Percentiles rank a stretch among this genome's conserved stretches.
phyloP scores from a whole-genome alignment of 192 early-diverging fungal species.

The Rhizoclosmatium globosum region DNA sequence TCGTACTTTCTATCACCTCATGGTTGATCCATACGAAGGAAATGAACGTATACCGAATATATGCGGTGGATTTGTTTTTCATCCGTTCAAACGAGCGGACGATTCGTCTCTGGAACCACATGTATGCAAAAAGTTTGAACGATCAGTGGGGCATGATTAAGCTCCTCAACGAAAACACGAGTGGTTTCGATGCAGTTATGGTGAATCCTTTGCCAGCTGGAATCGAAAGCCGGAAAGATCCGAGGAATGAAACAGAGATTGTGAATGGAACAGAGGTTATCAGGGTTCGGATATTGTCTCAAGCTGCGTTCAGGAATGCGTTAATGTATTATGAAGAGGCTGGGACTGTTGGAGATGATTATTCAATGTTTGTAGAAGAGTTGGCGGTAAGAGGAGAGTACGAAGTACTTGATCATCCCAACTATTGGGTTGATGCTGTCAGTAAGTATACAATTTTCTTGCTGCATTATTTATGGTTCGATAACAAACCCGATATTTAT shows the following conservation, averaged over 20 bases:
- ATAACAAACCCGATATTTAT: no score
- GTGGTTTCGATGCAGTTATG: slow-evolving; percentile 2
- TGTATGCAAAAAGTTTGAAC: not conserved
- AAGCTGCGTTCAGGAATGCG: slow-evolving; percentile 16
- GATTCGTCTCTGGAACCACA: not conserved
- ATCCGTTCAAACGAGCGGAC: slow-evolving; percentile 17
- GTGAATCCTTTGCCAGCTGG: slow-evolving; percentile 29
- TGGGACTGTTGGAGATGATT: not conserved
- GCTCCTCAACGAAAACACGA: slow-evolving; percentile 14
- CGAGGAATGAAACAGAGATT: not conserved
- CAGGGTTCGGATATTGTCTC: slow-evolving; percentile 11
- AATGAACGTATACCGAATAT: slow-evolving; percentile 19
- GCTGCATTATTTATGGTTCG: not conserved
- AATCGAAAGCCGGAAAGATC: not conserved
- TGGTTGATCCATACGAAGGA: slow-evolving; percentile 33
- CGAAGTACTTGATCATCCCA: slow-evolving; percentile 10
- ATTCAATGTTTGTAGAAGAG: not conserved
- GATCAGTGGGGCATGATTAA: slow-evolving; percentile 34
- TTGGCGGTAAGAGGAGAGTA: not conserved
- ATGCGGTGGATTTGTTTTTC: slow-evolving; percentile 37
- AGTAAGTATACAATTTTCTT: slow-evolving; percentile 2
- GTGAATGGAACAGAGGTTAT: not conserved
- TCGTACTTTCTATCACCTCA: slow-evolving; percentile 13
- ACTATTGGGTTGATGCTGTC: not conserved
- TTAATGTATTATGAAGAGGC: not conserved